phyloP scores from a whole-genome alignment of 495 filamentous ascomycete genomes.

The Tuber aestivum region DNA sequence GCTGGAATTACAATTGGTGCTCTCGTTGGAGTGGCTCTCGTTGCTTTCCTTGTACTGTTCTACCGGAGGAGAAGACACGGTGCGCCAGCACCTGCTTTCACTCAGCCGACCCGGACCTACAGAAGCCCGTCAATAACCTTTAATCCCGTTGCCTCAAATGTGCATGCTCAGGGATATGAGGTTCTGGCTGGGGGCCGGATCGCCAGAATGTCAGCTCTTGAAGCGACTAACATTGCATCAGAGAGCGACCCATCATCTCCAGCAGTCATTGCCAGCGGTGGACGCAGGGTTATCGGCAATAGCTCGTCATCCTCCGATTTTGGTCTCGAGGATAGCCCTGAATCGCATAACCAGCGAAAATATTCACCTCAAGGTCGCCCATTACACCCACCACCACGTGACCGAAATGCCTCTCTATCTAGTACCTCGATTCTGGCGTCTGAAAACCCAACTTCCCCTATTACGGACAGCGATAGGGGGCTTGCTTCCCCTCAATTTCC shows the following conservation, averaged over 20 bases:
- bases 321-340: conserved; percentile 70
- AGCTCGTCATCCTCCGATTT: conserved; percentile 72
- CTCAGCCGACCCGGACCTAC: conserved; percentile 76
- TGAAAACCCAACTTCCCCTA: conserved; percentile 66
- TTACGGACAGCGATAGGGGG: conserved; percentile 63
- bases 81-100: conserved; percentile 56
- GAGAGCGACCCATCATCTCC: conserved; percentile 29
- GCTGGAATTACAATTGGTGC: conserved; percentile 86
- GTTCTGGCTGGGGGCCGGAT: conserved; percentile 82
- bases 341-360: conserved; percentile 51
- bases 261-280: conserved; percentile 27
- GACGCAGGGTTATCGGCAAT: conserved; percentile 41
- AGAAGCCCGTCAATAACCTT: conserved; percentile 52
- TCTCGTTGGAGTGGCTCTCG: conserved; percentile 61
- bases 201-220: conserved; percentile 90
- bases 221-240: conserved; percentile 45
- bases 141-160: conserved; percentile 44
- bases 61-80: conserved; percentile 57
- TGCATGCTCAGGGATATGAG: conserved; percentile 58
- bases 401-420: conserved; percentile 81
- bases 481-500: conserved; percentile 76
- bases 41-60: conserved; percentile 58
- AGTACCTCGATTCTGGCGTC: conserved; percentile 71
- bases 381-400: conserved; percentile 56
- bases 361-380: conserved; percentile 46